phyloP scores from a whole-genome alignment of 345 rosid genomes.

The Garcia nutans region DNA sequence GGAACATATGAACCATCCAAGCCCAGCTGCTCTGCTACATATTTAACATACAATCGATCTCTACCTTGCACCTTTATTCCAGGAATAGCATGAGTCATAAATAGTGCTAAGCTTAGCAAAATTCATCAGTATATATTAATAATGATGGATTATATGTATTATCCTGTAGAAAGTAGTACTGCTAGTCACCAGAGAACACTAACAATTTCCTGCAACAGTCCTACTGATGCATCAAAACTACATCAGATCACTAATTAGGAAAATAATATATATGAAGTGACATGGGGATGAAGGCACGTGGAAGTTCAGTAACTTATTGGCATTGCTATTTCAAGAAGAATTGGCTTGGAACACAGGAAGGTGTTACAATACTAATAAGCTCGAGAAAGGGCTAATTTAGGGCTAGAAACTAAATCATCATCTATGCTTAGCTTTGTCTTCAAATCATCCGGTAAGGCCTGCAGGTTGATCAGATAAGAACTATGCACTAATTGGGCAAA shows the following conservation, averaged over 20 bases:
- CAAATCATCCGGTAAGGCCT: slow-evolving; percentile 96
- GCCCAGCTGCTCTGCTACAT: slow-evolving; percentile 72
- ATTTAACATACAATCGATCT: slow-evolving; percentile 72
- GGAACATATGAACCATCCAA: slow-evolving; percentile 89
- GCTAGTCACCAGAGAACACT: neutral
- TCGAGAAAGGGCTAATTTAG: slow-evolving; percentile 95
- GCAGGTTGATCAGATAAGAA: slow-evolving; percentile 36
- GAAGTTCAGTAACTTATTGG: neutral
- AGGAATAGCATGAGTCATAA: slow-evolving; percentile 19
- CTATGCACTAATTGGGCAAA: slow-evolving; percentile 17
- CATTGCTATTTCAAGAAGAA: neutral
- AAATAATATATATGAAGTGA: neutral
- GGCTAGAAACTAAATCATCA: slow-evolving; percentile 84
- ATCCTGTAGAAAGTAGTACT: neutral
- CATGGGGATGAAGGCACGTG: neutral
- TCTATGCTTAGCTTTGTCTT: slow-evolving; percentile 90
- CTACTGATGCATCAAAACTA: neutral
- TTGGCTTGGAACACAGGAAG: neutral
- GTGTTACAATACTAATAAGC: slow-evolving; percentile 43
- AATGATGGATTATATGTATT: neutral
- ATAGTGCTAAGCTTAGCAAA: slow-evolving; percentile 12
- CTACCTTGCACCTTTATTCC: slow-evolving; percentile 84
- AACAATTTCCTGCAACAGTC: neutral
- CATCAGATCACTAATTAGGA: neutral
- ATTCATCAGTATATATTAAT: neutral